Evolutionary conservation across 306 rosid genomes (phyloP), one percentile per base, ranked within the genome.

Genomic region (Oemleria cerasiformis): DNA sequence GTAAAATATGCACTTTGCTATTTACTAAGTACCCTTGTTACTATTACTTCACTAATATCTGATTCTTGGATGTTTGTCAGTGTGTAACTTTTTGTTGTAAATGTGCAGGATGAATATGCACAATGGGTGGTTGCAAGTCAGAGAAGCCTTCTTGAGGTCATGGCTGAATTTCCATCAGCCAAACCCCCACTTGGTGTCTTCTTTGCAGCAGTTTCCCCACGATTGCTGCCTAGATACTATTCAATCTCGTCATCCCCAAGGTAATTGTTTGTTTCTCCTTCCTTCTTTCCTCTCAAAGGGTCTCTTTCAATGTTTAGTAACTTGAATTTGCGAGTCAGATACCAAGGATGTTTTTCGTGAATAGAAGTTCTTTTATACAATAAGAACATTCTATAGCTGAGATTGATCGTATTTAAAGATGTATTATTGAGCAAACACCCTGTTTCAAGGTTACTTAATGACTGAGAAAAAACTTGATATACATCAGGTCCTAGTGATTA

Each of bases 231-330:
- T 12, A 88, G 99, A 86, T 95, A 67, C 83, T 95, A 95, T 76
- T 95, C 99, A 65, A 95, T 95, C 70, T 95, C 99, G 44, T 95
- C 99, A 40, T 95, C 99, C 65, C 92, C 99, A 17, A 88, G 87
- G 99, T 86, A 39, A 62, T 54, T 70, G 38, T 20, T 42, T 25
- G 5, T 21, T 19, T 70, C 34, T 53, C 44, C 43, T 69, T 51
- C 20, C 13, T 39, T 38, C 19, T n/a, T 17, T 45, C 51, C 10
- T 11, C 67, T 49, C 4, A 10, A 47, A 7, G 63, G 30, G 55
- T 65, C 58, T 65, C 47, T 56, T 25, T 58, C 23, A 44, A 15
- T 5, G 67, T 38, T 48, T 58, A 9, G 21, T 45, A 58, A 38
- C 19, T 45, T 51, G 17, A 21, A 34, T 15, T 19, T 36, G 43